Base-by-base conservation (phyloP, 2,329 filamentous ascomycete genomes). In the Thelonectria rubi region DNA sequence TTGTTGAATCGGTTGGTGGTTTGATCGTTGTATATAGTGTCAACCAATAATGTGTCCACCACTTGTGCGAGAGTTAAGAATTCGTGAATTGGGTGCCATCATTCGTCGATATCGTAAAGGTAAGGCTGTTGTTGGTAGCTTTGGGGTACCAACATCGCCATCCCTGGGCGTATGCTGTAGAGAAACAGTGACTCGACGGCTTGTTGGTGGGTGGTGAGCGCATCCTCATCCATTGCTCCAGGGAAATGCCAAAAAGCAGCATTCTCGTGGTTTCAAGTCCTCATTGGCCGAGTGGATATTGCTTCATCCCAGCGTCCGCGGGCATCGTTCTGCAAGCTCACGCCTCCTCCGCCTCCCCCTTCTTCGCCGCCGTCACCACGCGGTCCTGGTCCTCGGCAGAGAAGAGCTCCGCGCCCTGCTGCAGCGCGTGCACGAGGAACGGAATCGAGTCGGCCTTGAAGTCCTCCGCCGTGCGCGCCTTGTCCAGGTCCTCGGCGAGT, bases 401-500 rank as follows among this genome's bases (percentile, higher is more conserved):
- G 72, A 91, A 92, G 62, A 89, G 83, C 6, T 77, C 79, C 4
- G 84, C 84, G 0, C 91, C 91, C 71, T 93, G 90, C 77, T 86
- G 85, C 66, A 93, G 75, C 3, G 90, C 89, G 69, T 85, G 81
- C 34, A 93, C 82, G 43, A 93, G 82, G 72, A 92, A 83, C 5
- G 83, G 81, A 30, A 92, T 82, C 3, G 85, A 85, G 53, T 87
- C 86, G 60, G 80, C 80, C 72, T 86, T 88, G 78, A 93, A 94
- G 76, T 93, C 91, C 68, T 87, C 85, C 10, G 91, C 88, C 8
- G 70, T 76, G 65, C 91, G 86, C 63, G 93, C 81, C 74, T 87
- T 87, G 77, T 92, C 88, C 39, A 94, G 82, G 73, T 93, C 91
- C 67, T 92, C 88, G 12, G 88, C 86, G 58, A 94, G 87, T 73